phyloP scores from a whole-genome alignment of 2,329 filamentous ascomycete genomes.

The Annulohypoxylon truncatum region DNA sequence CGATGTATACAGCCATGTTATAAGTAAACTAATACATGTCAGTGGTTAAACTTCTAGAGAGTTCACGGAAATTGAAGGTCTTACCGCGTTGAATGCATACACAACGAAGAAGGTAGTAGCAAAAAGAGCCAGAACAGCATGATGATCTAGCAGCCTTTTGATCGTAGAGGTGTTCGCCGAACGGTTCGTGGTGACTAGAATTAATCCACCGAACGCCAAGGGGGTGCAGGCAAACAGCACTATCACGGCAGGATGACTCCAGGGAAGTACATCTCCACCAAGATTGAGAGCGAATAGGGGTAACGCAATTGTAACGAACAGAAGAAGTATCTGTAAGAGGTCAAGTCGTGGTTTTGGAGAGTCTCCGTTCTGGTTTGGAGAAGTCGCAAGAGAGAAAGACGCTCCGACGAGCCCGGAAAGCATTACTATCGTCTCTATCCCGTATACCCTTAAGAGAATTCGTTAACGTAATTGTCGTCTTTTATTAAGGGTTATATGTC shows the following conservation, averaged over 20 bases:
- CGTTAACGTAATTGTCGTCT: not conserved
- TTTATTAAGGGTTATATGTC: not conserved
- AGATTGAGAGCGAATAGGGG: slow-evolving; percentile 26
- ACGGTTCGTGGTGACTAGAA: slow-evolving; percentile 1
- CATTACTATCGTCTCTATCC: slow-evolving; percentile 20
- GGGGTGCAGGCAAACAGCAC: slow-evolving; percentile 16
- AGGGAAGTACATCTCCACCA: slow-evolving; percentile 10
- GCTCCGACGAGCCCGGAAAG: slow-evolving; percentile 16
- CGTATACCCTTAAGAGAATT: slow-evolving; percentile 17
- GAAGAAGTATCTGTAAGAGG: slow-evolving; percentile 6
- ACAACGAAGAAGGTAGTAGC: slow-evolving; percentile 13
- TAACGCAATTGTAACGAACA: slow-evolving; percentile 18
- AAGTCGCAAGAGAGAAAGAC: slow-evolving; percentile 2
- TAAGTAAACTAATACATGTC: slow-evolving; percentile 14
- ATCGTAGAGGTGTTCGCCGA: not conserved
- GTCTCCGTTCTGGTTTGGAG: not conserved
- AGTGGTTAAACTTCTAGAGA: not conserved
- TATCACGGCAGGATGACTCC: slow-evolving; percentile 17
- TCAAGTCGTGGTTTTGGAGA: slow-evolving; percentile 16
- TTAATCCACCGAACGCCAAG: slow-evolving; percentile 11
- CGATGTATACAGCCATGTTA: slow-evolving; percentile 27
- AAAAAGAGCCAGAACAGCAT: slow-evolving; percentile 1
- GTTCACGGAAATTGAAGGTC: not conserved
- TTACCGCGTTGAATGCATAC: slow-evolving; percentile 19
- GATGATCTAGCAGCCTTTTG: not conserved